These are phyloP conservation scores for Hibiscus trionum DNA, from an alignment of 345 rosid species.

Conservation along the genomic window DNA sequence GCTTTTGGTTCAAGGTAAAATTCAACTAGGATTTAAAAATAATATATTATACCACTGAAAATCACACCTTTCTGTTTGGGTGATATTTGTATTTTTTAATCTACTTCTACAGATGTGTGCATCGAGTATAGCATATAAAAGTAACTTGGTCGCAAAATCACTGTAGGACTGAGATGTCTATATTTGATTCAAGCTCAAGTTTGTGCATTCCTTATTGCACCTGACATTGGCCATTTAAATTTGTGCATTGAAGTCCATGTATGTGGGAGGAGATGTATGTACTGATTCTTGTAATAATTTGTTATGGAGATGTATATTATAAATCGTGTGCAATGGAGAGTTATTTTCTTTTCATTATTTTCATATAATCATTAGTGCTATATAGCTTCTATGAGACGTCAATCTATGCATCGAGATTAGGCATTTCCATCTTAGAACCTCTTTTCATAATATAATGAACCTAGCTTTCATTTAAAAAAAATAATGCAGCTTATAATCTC, in stretches of 20 bases:
- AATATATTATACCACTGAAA: neutral
- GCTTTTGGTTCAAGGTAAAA: neutral
- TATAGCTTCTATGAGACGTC: neutral
- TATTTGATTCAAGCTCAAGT: neutral
- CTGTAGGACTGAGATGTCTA: neutral
- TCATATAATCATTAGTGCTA: neutral
- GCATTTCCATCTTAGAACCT: neutral
- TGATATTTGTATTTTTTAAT: neutral
- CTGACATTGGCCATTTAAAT: too few relatives aligned
- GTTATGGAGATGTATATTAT: neutral
- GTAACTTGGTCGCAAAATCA: neutral
- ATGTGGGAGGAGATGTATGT: neutral
- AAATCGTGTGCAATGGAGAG: neutral
- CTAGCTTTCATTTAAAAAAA: neutral
- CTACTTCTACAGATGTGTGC: neutral
- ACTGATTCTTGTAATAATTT: neutral
- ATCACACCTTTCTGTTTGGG: neutral
- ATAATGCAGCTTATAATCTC: conserved; percentile 14
- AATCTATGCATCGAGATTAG: neutral
- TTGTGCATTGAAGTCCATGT: neutral
- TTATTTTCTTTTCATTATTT: neutral
- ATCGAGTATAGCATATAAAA: neutral
- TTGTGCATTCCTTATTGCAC: too few relatives aligned
- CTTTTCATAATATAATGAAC: neutral
- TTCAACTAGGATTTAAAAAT: neutral